These are phyloP conservation scores for Drosera spatulata DNA, from an alignment of 179 eudicot species.

Conservation along the genomic window DNA sequence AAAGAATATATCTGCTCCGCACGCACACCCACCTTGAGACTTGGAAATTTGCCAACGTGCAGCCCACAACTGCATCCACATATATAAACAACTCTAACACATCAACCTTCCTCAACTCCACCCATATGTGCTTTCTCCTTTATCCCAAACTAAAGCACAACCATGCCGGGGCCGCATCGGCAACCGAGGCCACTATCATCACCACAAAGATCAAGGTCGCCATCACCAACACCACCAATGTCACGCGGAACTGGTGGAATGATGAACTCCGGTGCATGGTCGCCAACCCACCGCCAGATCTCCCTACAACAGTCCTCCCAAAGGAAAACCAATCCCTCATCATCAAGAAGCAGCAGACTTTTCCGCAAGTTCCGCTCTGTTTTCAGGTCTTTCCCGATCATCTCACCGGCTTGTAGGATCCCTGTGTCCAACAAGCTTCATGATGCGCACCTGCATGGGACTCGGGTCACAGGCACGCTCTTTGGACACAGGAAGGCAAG, in stretches of 20 bases:
- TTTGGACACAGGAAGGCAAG: slow-evolving; percentile 59
- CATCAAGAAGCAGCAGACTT: slow-evolving; percentile 24
- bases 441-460: slow-evolving; percentile 53
- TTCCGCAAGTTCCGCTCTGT: slow-evolving; percentile 47
- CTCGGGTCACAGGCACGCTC: slow-evolving; percentile 65
- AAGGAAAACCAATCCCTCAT: slow-evolving; percentile 19
- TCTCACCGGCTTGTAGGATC: slow-evolving; percentile 58
- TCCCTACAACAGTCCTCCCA: slow-evolving; percentile 40
- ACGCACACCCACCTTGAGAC: no score
- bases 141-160: background rate
- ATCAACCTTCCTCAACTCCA: background rate
- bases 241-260: background rate
- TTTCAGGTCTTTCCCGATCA: slow-evolving; percentile 63
- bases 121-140: background rate
- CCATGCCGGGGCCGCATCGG: slow-evolving; percentile 19
- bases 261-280: slow-evolving; percentile 13
- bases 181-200: slow-evolving; percentile 13
- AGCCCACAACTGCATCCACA: slow-evolving; percentile 24
- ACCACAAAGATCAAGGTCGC: slow-evolving; percentile 4
- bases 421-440: slow-evolving; percentile 29
- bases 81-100: no score
- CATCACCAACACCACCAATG: slow-evolving; percentile 11
- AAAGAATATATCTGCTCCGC: no score
- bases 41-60: slow-evolving; percentile 12
- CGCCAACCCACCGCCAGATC: slow-evolving; percentile 23